A percentile compares a stretch with the other conserved stretches of the same genome.
Conservation (phyloP, 2,329 filamentous ascomycete species). For the Microcyclospora pomicola region DNA sequence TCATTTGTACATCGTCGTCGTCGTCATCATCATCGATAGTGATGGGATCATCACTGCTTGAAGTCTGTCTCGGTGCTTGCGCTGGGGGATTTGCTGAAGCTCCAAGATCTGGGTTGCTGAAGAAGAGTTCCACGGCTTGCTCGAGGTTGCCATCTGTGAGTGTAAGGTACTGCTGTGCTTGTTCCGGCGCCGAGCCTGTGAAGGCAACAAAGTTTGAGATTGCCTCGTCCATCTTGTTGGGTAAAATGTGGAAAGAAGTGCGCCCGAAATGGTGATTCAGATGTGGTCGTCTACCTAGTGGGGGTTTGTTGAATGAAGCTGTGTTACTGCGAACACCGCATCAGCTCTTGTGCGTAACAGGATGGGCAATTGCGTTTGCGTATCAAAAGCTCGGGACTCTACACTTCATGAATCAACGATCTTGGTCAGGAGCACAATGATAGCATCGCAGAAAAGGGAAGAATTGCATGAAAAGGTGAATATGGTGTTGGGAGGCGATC, state of each 20-base stretch:
- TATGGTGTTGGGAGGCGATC: too few relatives aligned
- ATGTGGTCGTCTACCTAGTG: too few relatives aligned
- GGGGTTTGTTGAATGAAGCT: too few relatives aligned
- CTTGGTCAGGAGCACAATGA: too few relatives aligned
- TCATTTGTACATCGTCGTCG: slow-evolving; percentile 21
- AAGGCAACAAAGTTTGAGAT: slow-evolving; percentile 69
- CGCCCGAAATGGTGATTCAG: too few relatives aligned
- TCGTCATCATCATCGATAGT: slow-evolving; percentile 68
- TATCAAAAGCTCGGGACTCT: too few relatives aligned
- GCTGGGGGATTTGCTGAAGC: slow-evolving; percentile 17
- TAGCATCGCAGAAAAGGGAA: too few relatives aligned
- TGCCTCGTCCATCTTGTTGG: slow-evolving; percentile 36
- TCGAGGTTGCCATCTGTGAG: slow-evolving; percentile 74
- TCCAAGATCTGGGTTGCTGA: slow-evolving; percentile 56
- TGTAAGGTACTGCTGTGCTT: slow-evolving; percentile 70
- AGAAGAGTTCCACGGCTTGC: slow-evolving; percentile 80
- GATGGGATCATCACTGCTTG: slow-evolving; percentile 42
- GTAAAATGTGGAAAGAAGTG: neutral
- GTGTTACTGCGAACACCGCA: too few relatives aligned
- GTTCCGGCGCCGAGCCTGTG: slow-evolving; percentile 58
- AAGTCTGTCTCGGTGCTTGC: slow-evolving; percentile 21
- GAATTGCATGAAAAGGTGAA: too few relatives aligned
- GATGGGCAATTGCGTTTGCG: too few relatives aligned
- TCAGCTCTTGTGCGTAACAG: too few relatives aligned
- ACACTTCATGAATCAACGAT: too few relatives aligned